phyloP scores from a whole-genome alignment of 1,139 yeast species.

The Blastobotrys buckinghamii region DNA sequence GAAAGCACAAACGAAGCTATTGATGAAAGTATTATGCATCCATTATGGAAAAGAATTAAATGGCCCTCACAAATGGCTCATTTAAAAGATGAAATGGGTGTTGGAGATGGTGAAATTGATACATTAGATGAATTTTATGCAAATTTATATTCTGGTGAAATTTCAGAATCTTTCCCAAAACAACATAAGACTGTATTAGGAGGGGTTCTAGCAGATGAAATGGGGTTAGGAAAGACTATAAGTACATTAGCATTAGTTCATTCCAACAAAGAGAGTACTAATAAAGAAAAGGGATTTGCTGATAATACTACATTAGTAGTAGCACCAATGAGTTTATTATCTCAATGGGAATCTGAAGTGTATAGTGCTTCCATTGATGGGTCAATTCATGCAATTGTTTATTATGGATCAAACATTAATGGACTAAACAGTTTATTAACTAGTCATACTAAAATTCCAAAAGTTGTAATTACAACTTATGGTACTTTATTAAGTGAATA shows the following conservation, averaged over 20 bases:
- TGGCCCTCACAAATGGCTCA: conserved; percentile 54
- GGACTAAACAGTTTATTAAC: conserved; percentile 39
- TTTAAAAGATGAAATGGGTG: conserved; percentile 2
- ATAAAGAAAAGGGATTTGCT: neutral
- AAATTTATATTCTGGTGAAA: conserved; percentile 77
- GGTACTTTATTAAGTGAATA: conserved; percentile 82
- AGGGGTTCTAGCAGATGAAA: conserved; percentile 95
- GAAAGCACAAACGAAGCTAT: conserved; percentile 34
- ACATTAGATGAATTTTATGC: conserved; percentile 49
- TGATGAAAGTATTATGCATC: conserved; percentile 51
- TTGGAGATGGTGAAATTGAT: conserved; percentile 12
- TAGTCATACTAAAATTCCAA: conserved; percentile 43
- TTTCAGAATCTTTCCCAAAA: conserved; percentile 60
- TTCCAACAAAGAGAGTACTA: conserved; percentile 30
- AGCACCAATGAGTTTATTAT: conserved; percentile 83
- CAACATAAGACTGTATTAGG: conserved; percentile 54
- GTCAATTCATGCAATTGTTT: conserved; percentile 38
- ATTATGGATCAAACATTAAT: conserved; percentile 59
- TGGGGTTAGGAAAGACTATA: conserved; percentile 96
- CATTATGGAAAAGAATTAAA: conserved; percentile 72
- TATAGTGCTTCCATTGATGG: conserved; percentile 42
- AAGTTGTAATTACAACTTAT: conserved; percentile 78
- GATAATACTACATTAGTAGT: conserved; percentile 62
- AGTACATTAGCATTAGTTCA: conserved; percentile 72
- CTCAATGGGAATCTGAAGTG: conserved; percentile 87